Evolutionary conservation across 805 yeast species (phyloP).

Genomic region (Saccharomycopsis malanga): DNA sequence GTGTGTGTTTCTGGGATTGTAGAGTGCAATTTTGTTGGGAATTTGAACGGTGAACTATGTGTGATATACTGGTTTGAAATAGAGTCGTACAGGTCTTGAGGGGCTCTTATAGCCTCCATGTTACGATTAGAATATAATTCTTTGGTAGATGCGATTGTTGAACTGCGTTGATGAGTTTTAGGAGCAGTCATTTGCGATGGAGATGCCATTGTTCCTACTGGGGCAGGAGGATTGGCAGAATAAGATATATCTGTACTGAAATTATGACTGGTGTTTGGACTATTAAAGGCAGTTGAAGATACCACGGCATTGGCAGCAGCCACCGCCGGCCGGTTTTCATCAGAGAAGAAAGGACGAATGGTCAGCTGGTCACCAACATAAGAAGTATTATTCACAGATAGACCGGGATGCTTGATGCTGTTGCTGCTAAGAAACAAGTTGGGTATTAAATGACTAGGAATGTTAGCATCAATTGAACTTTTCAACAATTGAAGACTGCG

Average conservation of each 20-base stretch:
- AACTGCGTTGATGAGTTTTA: slow-evolving; percentile 17
- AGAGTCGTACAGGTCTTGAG: slow-evolving; percentile 11
- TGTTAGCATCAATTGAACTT: slow-evolving; percentile 49
- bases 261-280: background rate
- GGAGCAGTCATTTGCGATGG: too few species aligned
- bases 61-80: slow-evolving; percentile 11
- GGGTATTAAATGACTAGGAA: slow-evolving; percentile 63
- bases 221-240: too few species aligned
- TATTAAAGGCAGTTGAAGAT: background rate
- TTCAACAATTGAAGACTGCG: slow-evolving; percentile 56
- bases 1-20: slow-evolving; percentile 9
- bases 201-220: too few species aligned
- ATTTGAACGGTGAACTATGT: slow-evolving; percentile 14
- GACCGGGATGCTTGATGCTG: too few species aligned
- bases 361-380: too few species aligned
- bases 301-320: slow-evolving; percentile 8
- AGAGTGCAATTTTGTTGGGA: slow-evolving; percentile 12
- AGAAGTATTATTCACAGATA: too few species aligned
- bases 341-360: too few species aligned
- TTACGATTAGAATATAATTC: slow-evolving; percentile 18
- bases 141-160: slow-evolving; percentile 20
- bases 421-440: slow-evolving; percentile 36
- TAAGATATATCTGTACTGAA: too few species aligned
- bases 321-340: slow-evolving; percentile 15
- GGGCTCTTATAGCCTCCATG: slow-evolving; percentile 12